A percentile compares a stretch with the other conserved stretches of the same genome.
These are phyloP conservation scores for Raddia distichophylla DNA, from an alignment of 176 grass and related monocot genomes.

Conservation along the genomic window DNA sequence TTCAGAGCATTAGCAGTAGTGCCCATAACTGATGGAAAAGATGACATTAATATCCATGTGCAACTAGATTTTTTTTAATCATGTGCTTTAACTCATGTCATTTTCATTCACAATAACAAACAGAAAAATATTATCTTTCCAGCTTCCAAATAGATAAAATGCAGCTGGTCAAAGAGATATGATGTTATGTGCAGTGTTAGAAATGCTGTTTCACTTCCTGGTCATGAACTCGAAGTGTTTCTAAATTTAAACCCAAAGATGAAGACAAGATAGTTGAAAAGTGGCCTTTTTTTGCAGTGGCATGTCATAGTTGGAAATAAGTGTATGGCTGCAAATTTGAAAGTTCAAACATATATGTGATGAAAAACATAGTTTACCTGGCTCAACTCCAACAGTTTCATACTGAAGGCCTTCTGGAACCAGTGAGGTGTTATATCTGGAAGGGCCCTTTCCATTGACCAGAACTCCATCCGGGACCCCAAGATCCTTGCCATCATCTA, in stretches of 20 bases:
- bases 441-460: conserved; percentile 87
- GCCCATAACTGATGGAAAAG: not conserved
- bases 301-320: too few species aligned
- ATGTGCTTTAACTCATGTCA: not conserved
- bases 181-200: not conserved
- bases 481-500: conserved; percentile 75
- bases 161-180: not conserved
- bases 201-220: not conserved
- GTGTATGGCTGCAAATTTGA: not conserved
- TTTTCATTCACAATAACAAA: not conserved
- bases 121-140: not conserved
- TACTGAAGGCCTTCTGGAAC: conserved; percentile 62
- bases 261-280: too few species aligned
- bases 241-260: not conserved
- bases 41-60: not conserved
- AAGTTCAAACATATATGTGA: not conserved
- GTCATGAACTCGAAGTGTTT: not conserved
- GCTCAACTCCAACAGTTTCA: conserved; percentile 80
- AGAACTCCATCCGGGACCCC: conserved; percentile 77
- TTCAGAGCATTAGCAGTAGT: conserved; percentile 3
- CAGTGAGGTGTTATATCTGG: conserved; percentile 61
- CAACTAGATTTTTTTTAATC: conserved; percentile 7
- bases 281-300: too few species aligned
- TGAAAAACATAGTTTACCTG: conserved; percentile 52
- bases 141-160: not conserved